These are phyloP conservation scores for Anisodus tanguticus DNA, from an alignment of 257 asterid species.

Conservation along the genomic window DNA sequence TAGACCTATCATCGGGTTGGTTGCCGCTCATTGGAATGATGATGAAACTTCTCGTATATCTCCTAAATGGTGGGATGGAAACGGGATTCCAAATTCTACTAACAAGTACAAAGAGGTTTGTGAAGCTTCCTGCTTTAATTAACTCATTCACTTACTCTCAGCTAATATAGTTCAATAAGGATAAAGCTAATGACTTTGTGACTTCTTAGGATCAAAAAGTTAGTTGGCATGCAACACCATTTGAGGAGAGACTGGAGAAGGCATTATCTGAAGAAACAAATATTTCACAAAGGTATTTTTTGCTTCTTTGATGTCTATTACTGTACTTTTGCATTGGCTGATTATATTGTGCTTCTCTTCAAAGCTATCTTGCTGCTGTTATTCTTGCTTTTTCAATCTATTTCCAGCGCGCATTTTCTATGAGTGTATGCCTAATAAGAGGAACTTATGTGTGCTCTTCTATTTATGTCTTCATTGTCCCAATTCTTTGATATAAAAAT, in stretches of 20 bases:
- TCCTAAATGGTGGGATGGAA: constrained; percentile 89
- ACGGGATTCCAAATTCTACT: constrained; percentile 94
- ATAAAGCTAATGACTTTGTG: neutral
- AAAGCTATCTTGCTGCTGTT: neutral
- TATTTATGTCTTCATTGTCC: neutral
- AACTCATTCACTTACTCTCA: neutral
- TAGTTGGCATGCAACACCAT: constrained; percentile 38
- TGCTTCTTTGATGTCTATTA: constrained; percentile 10
- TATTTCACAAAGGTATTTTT: constrained; percentile 64
- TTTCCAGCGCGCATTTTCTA: neutral
- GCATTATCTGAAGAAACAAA: constrained; percentile 70
- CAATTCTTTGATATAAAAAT: neutral
- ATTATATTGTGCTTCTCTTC: neutral
- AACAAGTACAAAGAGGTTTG: constrained; percentile 92
- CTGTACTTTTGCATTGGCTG: neutral
- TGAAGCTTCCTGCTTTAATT: no score
- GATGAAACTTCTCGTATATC: constrained; percentile 57
- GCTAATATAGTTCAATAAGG: neutral
- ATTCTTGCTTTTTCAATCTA: neutral
- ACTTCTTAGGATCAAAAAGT: constrained; percentile 44
- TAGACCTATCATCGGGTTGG: constrained; percentile 92
- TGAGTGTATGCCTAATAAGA: neutral
- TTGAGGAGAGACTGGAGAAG: constrained; percentile 80
- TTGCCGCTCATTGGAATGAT: constrained; percentile 89
- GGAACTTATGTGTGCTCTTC: neutral